Base-by-base conservation (phyloP, 345 rosid species). In the Clausena lansium region DNA sequence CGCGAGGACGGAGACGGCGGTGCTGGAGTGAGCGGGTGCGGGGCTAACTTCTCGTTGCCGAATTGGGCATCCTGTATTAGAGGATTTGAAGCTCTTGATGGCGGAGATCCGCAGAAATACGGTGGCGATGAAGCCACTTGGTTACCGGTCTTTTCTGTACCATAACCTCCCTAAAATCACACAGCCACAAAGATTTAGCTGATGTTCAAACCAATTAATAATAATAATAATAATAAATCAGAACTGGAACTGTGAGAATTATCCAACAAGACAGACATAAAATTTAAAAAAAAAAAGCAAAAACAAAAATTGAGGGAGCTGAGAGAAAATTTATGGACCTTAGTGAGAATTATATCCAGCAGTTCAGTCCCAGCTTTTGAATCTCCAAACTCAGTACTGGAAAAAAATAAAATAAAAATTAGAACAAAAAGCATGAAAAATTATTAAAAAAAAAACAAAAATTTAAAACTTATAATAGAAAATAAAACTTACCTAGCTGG, bases 51-150 rank as follows among this genome's bases (percentile, higher is more conserved):
- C 74, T 89, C 87, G 7, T 57, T 83, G 33, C 88, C 88, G 71
- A 93, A 93, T 11, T 83, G 88, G 27, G 82, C 90, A 80, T 93
- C 98, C 72, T 88, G 92, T 74, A 80, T 86, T 68, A 92, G 52
- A 20, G 98, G 98, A 63, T 93, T 93, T 1, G 91, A 61, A 78
- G 91, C 82, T 80, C 95, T 84, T 28, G 85, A 83, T 2, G 98
- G 97, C 9, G 98, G 97, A 30, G 98, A 92, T 63, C 97, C 98
- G 1, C 82, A 71, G 60, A 87, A 92, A 85, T 77, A 93, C 2
- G 97, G 97, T 0, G 94, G 91, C 8, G 96, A 89, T 62, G 88
- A 88, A 36, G 86, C 85, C 71, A 80, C 78, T 62, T 69, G 83
- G 54, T 78, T 78, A 15, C 72, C 39, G 15, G 78, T 28, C 73